Evolutionary conservation across 441 rosid genomes (phyloP).

Genomic region (Lepidium campestre): DNA sequence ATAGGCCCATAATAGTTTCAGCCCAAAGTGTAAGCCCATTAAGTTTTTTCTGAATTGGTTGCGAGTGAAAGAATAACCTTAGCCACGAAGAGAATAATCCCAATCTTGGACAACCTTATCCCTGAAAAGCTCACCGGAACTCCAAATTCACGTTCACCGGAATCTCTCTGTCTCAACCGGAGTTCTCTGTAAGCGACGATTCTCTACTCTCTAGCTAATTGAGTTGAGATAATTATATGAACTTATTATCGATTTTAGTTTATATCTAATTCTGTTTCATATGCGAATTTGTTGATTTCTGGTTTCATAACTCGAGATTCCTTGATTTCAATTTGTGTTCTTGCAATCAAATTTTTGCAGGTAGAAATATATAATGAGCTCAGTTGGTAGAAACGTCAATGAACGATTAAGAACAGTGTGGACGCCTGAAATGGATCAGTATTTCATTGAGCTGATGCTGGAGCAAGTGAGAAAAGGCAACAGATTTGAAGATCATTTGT

Average conservation of each 20-base stretch:
- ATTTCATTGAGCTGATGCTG: constrained; percentile 61
- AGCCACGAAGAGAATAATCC: constrained; percentile 4
- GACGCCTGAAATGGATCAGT: constrained; percentile 84
- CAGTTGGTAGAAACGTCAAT: constrained; percentile 2
- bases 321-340: neutral
- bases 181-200: constrained; percentile 11
- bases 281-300: neutral
- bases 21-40: neutral
- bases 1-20: neutral
- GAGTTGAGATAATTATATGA: neutral
- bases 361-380: neutral
- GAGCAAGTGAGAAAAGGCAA: constrained; percentile 71
- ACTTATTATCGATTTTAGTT: neutral
- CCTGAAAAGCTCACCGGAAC: constrained; percentile 18
- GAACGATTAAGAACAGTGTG: constrained; percentile 73
- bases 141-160: neutral
- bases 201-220: neutral
- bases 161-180: neutral
- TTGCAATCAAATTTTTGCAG: neutral
- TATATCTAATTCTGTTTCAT: neutral
- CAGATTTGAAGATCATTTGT: constrained; percentile 62
- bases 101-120: constrained; percentile 17
- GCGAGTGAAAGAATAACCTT: constrained; percentile 3
- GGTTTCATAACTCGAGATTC: neutral
- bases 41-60: neutral